Conservation (phyloP, 768 basidiomycete genomes). For the Suillus placidus region DNA sequence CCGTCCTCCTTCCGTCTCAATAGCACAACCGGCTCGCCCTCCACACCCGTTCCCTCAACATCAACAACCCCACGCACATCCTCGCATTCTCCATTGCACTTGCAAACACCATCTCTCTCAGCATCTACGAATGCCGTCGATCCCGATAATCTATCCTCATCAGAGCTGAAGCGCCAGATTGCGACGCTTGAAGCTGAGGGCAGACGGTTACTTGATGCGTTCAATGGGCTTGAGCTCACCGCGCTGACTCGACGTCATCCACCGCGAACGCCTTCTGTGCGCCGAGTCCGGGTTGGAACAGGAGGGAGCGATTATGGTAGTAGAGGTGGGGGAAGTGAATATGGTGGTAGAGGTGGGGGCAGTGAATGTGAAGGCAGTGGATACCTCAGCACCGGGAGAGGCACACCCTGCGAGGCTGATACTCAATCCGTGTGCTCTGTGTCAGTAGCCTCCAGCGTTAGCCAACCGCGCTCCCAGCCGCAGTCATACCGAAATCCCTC, state of each 20-base stretch:
- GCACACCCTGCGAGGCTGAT: slow-evolving; percentile 47
- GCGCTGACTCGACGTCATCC: slow-evolving; percentile 50
- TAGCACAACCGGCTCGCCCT: slow-evolving; percentile 41
- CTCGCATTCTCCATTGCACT: slow-evolving; percentile 36
- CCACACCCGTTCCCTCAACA: slow-evolving; percentile 32
- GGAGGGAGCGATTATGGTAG: slow-evolving; percentile 30
- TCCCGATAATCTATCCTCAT: slow-evolving; percentile 60
- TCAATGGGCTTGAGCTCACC: slow-evolving; percentile 76
- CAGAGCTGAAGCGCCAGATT: slow-evolving; percentile 69
- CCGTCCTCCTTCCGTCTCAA: slow-evolving; percentile 55
- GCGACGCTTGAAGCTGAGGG: slow-evolving; percentile 71
- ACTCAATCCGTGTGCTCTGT: slow-evolving; percentile 55
- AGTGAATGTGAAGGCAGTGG: slow-evolving; percentile 28
- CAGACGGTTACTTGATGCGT: slow-evolving; percentile 72
- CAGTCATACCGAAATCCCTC: slow-evolving; percentile 32
- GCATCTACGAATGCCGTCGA: slow-evolving; percentile 44
- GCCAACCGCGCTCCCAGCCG: slow-evolving; percentile 49
- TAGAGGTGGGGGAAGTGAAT: slow-evolving; percentile 13
- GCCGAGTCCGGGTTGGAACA: slow-evolving; percentile 21
- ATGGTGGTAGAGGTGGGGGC: slow-evolving; percentile 26
- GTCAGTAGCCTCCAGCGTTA: slow-evolving; percentile 52
- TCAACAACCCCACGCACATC: slow-evolving; percentile 32
- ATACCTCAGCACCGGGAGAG: slow-evolving; percentile 27
- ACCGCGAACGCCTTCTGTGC: slow-evolving; percentile 35
- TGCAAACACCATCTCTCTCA: slow-evolving; percentile 37